Evolutionary conservation across 1,284 basidiomycete species (phyloP).

Genomic region (Wolfiporia cocos): DNA sequence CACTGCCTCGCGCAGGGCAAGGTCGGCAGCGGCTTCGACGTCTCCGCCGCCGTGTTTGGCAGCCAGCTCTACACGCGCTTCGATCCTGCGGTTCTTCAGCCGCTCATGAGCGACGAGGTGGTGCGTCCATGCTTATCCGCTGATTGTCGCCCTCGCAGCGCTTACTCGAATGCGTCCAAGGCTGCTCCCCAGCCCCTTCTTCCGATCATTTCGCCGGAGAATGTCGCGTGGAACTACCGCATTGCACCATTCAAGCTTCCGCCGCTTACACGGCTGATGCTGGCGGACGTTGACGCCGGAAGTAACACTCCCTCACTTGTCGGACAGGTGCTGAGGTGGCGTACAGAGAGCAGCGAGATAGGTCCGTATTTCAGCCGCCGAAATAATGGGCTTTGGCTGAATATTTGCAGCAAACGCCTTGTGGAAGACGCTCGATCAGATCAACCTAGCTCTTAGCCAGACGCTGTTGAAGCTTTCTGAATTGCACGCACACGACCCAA

Average conservation of each 20-base stretch:
- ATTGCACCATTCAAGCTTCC: constrained; percentile 75
- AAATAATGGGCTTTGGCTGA: no score
- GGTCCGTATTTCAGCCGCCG: constrained; percentile 46
- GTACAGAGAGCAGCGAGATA: constrained; percentile 51
- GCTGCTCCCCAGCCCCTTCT: constrained; percentile 33
- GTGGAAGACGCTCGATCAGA: constrained; percentile 64
- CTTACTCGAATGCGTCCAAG: no score
- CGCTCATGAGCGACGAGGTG: constrained; percentile 57
- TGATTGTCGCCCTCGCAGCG: not conserved
- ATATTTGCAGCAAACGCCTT: constrained; percentile 51
- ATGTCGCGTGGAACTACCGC: constrained; percentile 60
- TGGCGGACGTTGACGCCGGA: constrained; percentile 92
- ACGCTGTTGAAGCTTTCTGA: constrained; percentile 45
- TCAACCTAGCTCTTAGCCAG: constrained; percentile 53
- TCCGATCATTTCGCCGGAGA: constrained; percentile 53
- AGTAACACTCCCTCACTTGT: constrained; percentile 92
- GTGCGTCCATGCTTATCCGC: constrained; percentile 8
- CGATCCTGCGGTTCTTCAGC: constrained; percentile 63
- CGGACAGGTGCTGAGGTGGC: constrained; percentile 85
- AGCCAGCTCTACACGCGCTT: constrained; percentile 94
- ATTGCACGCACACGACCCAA: constrained; percentile 38
- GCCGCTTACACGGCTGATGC: constrained; percentile 71
- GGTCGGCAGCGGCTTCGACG: constrained; percentile 96
- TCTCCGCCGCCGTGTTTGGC: constrained; percentile 91
- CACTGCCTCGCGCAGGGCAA: constrained; percentile 98